Conservation (phyloP, 2,329 filamentous ascomycete species). For the Scopulariopsis brevicaulis region DNA sequence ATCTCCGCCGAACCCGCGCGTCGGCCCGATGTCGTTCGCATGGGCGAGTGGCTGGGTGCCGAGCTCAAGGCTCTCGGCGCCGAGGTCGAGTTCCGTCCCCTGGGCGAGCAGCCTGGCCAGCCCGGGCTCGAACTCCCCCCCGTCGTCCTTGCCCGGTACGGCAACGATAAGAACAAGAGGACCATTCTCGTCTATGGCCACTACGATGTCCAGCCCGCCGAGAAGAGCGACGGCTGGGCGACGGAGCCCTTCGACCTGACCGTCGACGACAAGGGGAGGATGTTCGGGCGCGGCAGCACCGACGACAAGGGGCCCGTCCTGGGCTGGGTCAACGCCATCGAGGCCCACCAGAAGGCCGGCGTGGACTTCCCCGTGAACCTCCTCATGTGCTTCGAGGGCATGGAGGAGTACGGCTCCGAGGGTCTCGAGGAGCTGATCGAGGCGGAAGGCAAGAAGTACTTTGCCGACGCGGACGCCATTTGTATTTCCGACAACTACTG, state of each 20-base stretch:
- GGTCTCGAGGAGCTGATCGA: constrained; percentile 92
- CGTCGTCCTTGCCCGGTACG: constrained; percentile 84
- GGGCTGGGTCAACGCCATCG: constrained; percentile 95
- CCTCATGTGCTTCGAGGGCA: constrained; percentile 98
- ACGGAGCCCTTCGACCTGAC: constrained; percentile 87
- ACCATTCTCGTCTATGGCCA: constrained; percentile 96
- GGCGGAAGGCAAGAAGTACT: constrained; percentile 84
- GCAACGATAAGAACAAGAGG: constrained; percentile 81
- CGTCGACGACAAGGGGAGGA: constrained; percentile 81
- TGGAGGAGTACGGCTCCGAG: constrained; percentile 98
- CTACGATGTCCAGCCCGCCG: constrained; percentile 95
- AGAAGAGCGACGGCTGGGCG: constrained; percentile 88
- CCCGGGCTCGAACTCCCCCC: constrained; percentile 87
- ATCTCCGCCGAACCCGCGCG: constrained; percentile 85
- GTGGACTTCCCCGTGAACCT: constrained; percentile 95
- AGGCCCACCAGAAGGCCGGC: constrained; percentile 91
- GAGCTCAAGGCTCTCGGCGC: constrained; percentile 80
- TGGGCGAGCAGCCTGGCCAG: constrained; percentile 87
- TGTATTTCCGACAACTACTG: constrained; percentile 99
- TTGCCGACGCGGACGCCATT: constrained; percentile 89
- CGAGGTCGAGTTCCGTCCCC: constrained; percentile 70
- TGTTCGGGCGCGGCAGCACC: constrained; percentile 92
- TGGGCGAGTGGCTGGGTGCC: constrained; percentile 81
- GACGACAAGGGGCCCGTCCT: constrained; percentile 97
- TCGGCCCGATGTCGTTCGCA: constrained; percentile 85